Conservation (phyloP, 768 basidiomycete species). For the Boletus tomentosulus region DNA sequence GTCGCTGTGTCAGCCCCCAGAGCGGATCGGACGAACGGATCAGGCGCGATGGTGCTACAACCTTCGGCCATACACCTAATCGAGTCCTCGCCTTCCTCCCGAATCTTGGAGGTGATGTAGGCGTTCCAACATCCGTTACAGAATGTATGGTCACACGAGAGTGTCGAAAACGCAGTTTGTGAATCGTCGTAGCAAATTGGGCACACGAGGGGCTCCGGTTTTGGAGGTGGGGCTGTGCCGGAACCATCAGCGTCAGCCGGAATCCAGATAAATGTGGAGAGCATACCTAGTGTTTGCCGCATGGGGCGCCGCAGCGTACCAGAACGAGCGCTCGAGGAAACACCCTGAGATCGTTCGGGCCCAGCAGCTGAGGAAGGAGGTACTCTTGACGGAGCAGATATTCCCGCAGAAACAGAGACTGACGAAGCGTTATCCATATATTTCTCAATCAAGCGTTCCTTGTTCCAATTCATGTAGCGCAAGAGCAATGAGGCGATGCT, state of each 20-base stretch:
- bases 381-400: slow-evolving; percentile 36
- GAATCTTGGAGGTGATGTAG: slow-evolving; percentile 76
- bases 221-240: slow-evolving; percentile 19
- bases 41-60: slow-evolving; percentile 62
- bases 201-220: slow-evolving; percentile 68
- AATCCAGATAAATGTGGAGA: background rate
- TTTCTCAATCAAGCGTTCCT: slow-evolving; percentile 91
- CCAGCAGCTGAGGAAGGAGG: slow-evolving; percentile 24
- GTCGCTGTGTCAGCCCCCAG: slow-evolving; percentile 53
- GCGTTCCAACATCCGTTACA: slow-evolving; percentile 82
- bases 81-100: slow-evolving; percentile 69
- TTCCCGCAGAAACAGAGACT: slow-evolving; percentile 73
- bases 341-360: slow-evolving; percentile 32
- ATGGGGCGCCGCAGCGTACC: slow-evolving; percentile 25
- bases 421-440: slow-evolving; percentile 89
- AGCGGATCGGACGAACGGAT: slow-evolving; percentile 54
- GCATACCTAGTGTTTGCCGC: slow-evolving; percentile 27
- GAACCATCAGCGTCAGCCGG: background rate
- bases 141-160: slow-evolving; percentile 83
- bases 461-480: slow-evolving; percentile 89
- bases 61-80: slow-evolving; percentile 80
- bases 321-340: slow-evolving; percentile 23
- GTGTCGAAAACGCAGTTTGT: slow-evolving; percentile 61
- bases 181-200: slow-evolving; percentile 90
- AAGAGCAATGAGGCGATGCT: slow-evolving; percentile 74